phyloP scores from a whole-genome alignment of 2,329 filamentous ascomycete genomes.

The Pestalotiopsis fici region DNA sequence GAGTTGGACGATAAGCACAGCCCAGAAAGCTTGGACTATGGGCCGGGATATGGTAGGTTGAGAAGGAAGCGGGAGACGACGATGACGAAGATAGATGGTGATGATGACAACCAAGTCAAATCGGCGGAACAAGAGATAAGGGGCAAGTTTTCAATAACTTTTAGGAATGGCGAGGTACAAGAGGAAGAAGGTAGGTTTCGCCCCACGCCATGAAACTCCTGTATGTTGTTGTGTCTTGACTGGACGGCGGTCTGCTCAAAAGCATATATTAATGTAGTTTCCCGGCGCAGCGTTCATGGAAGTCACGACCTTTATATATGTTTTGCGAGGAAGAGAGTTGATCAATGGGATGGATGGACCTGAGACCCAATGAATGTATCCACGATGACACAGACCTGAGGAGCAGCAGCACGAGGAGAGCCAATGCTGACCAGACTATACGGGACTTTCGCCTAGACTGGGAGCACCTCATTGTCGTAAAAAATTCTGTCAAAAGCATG shows the following conservation, averaged over 20 bases:
- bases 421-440: neutral
- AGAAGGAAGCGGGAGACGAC: neutral
- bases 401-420: neutral
- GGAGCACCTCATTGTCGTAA: slow-evolving; percentile 5
- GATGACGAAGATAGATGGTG: neutral
- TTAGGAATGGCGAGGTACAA: neutral
- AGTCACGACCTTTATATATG: slow-evolving; percentile 2
- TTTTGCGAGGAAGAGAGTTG: neutral
- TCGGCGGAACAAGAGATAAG: slow-evolving; percentile 1
- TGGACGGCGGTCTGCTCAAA: neutral
- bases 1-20: slow-evolving; percentile 8
- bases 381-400: neutral
- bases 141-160: neutral
- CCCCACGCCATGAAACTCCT: neutral
- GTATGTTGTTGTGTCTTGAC: neutral
- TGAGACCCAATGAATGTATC: neutral
- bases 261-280: neutral
- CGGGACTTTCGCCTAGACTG: neutral
- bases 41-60: neutral
- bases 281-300: neutral
- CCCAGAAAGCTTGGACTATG: slow-evolving; percentile 5
- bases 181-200: neutral
- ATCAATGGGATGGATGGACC: neutral
- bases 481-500: slow-evolving; percentile 12
- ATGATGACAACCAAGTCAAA: neutral